Evolutionary conservation across 768 basidiomycete genomes (phyloP), one percentile per base, ranked within the genome.

Genomic region (Pleurotus salmoneostramineus): DNA sequence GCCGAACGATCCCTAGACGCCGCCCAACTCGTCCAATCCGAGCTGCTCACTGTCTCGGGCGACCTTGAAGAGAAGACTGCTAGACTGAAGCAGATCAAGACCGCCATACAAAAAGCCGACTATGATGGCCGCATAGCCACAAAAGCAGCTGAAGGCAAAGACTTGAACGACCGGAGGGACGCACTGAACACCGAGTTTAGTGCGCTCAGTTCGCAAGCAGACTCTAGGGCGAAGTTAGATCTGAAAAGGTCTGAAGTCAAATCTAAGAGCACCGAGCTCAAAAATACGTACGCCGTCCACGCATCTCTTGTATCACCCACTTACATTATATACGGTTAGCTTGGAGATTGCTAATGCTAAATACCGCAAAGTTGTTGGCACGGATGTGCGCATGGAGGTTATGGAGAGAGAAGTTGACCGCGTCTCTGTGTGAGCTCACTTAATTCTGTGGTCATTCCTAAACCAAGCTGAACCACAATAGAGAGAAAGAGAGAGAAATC

Each of bases 391-490:
- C 5, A 72, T 77, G 1, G 85, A 85, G 6, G 83, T 78, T 0
- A 88, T 96, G 76, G 94, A 96, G 62, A 76, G 76, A 14, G 88
- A 91, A 57, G 77, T 91, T 4, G 85, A 88, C 21, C 76, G 78
- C 14, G 66, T 83, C 6, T 69, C 78, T 7, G 68, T 73, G 92
- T 94, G 54, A 66, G 83, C 77, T 12, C 31, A 36, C 36, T 40
- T 11, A 7, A 12, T 35, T 43, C 4, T 40, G 8, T 45, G 11
- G 31, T 12, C 59, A 17, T 32, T 4, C 49, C 27, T 5, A 5
- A 31, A 35, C 15, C 32, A 15, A 43, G 14, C 35, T 17, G 46
- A 10, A 37, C 8, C 32, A 12, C 6, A 34, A 45, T 56, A 96
- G 93, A 27, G 78, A 84, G 55, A 88, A 87, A 65, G 92, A 95